Percentiles rank a stretch among this genome's conserved stretches.
Evolutionary conservation across 768 basidiomycete genomes (phyloP).

Genomic region (Lyophyllum semitale): DNA sequence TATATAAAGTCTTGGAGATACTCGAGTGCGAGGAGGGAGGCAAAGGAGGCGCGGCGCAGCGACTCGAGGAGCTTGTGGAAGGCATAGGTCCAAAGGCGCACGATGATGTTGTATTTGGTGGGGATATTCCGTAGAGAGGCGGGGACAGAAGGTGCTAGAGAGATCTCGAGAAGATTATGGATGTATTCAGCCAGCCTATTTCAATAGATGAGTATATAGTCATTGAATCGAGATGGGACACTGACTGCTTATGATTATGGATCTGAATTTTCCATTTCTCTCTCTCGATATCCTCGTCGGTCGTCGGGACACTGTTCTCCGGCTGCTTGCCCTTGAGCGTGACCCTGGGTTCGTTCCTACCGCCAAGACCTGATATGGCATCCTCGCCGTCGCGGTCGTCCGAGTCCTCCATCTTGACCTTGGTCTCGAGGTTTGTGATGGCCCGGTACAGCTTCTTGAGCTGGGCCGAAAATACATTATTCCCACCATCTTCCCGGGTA

Average conservation of each 20-base stretch:
- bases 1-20: constrained; percentile 94
- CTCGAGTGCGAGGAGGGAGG: constrained; percentile 73
- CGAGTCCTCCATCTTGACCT: constrained; percentile 63
- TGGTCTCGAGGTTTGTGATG: constrained; percentile 79
- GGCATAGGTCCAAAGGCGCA: constrained; percentile 87
- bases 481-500: constrained; percentile 52
- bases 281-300: constrained; percentile 62
- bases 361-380: constrained; percentile 12
- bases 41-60: constrained; percentile 81
- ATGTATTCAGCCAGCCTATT: constrained; percentile 88
- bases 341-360: constrained; percentile 43
- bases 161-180: constrained; percentile 84
- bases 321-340: constrained; percentile 43
- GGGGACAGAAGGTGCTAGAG: constrained; percentile 84
- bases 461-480: constrained; percentile 68
- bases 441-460: constrained; percentile 83
- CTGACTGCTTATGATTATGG: constrained; percentile 82
- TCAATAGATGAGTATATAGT: constrained; percentile 4
- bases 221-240: constrained; percentile 15
- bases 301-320: constrained; percentile 15
- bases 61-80: constrained; percentile 92
- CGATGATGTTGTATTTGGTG: constrained; percentile 93
- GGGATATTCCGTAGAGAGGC: constrained; percentile 88
- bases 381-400: constrained; percentile 51
- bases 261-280: constrained; percentile 78